Conservation (phyloP, 345 rosid species). For the Rhodomyrtus tomentosa region DNA sequence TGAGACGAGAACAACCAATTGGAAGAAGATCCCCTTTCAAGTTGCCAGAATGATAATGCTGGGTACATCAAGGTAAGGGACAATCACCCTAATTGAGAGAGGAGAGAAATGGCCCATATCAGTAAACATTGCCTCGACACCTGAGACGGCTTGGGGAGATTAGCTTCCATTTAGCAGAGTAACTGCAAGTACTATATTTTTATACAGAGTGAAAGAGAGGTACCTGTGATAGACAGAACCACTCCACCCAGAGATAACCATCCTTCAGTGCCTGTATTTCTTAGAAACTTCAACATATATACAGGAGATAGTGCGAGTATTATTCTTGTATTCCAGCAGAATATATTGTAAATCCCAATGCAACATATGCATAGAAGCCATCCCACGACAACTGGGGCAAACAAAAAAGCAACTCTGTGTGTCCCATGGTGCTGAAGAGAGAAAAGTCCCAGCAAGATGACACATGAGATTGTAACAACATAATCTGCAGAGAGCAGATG, state of each 20-base stretch:
- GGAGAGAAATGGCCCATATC: slow-evolving; percentile 87
- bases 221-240: slow-evolving; percentile 84
- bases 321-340: slow-evolving; percentile 64
- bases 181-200: neutral
- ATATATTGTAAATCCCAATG: slow-evolving; percentile 65
- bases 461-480: slow-evolving; percentile 50
- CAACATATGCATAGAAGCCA: slow-evolving; percentile 69
- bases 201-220: neutral
- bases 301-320: slow-evolving; percentile 65
- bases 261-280: slow-evolving; percentile 58
- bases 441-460: slow-evolving; percentile 71
- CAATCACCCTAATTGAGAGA: slow-evolving; percentile 59
- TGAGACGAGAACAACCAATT: neutral
- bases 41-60: neutral
- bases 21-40: neutral
- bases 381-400: slow-evolving; percentile 62
- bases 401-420: slow-evolving; percentile 67
- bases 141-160: slow-evolving; percentile 14
- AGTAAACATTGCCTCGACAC: slow-evolving; percentile 81
- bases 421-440: slow-evolving; percentile 78
- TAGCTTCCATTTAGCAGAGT: neutral
- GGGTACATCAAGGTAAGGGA: neutral
- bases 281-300: slow-evolving; percentile 68
- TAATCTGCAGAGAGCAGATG: slow-evolving; percentile 35
- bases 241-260: slow-evolving; percentile 91